Evolutionary conservation across 345 rosid genomes (phyloP).

Genomic region (Odontarrhena argentea): DNA sequence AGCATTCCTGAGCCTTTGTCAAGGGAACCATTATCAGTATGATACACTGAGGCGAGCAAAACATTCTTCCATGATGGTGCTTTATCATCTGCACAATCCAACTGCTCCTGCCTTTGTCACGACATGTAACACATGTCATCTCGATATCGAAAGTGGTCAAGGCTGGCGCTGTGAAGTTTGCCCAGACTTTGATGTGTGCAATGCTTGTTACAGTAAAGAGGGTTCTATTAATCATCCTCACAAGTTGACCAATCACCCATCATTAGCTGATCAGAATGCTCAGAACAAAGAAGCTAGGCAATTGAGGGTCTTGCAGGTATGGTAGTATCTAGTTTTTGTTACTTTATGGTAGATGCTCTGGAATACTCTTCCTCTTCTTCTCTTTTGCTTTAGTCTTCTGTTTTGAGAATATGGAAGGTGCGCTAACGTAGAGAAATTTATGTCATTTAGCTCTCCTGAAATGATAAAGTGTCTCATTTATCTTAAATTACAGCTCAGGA

Average conservation of each 20-base stretch:
- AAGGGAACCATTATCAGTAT: slow-evolving; percentile 99
- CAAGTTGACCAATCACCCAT: slow-evolving; percentile 90
- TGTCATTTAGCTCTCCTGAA: slow-evolving; percentile 25
- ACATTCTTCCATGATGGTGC: slow-evolving; percentile 99
- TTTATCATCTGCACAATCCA: slow-evolving; percentile 98
- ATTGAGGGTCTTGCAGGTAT: slow-evolving; percentile 78
- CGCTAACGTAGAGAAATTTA: not conserved
- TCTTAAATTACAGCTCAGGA: slow-evolving; percentile 74
- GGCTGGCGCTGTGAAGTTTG: slow-evolving; percentile 99
- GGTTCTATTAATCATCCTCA: slow-evolving; percentile 90
- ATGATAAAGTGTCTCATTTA: slow-evolving; percentile 15
- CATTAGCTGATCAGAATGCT: slow-evolving; percentile 87
- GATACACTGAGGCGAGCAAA: slow-evolving; percentile 97
- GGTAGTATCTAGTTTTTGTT: slow-evolving; percentile 1
- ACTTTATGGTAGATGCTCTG: not conserved
- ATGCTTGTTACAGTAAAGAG: slow-evolving; percentile 79
- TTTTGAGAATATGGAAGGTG: slow-evolving; percentile 8
- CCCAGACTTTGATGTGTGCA: slow-evolving; percentile 95
- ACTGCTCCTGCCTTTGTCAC: slow-evolving; percentile 97
- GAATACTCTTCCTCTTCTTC: slow-evolving; percentile 11
- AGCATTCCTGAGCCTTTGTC: slow-evolving; percentile 97
- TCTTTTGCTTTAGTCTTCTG: slow-evolving; percentile 9
- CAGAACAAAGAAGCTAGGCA: slow-evolving; percentile 99
- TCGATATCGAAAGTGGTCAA: slow-evolving; percentile 96
- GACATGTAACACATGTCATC: slow-evolving; percentile 82